Base-by-base conservation (phyloP, 1,284 basidiomycete species). In the Ustilago hordei region DNA sequence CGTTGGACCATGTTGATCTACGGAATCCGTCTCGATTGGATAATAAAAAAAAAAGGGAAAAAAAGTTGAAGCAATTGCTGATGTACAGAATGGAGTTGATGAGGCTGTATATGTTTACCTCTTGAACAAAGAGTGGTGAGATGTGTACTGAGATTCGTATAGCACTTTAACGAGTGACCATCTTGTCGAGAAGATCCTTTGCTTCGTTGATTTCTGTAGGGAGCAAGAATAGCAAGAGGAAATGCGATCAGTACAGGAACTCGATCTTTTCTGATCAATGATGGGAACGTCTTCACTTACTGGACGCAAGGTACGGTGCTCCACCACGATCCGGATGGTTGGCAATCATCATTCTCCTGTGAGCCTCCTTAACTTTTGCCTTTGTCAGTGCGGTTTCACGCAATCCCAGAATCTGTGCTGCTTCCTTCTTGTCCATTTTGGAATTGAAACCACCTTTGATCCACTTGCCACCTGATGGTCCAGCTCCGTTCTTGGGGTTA, bases 271-370 rank as follows among this genome's bases (percentile, higher is more conserved):
- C 6, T 45, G 9, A 5, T 45, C 13, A 11, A 48, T 35, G 13
- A 34, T 31, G 3, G n/a, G 39, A 13, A 36, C 12, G n/a, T n/a
- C 36, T 9, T 13, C 2, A 82, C 81, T 61, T 77, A 84, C 81
- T 98, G 84, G 94, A 95, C n/a, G 96, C 96, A 45, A 99, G 88
- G 87, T 96, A 98, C 1, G 96, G 96, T 12, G 94, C 93, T 36
- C 96, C 96, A 48, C 95, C 95, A 74, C 95, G 90, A 88, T 98
- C 95, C 17, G 96, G 96, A 87, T 98, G 95, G 87, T 98, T 98
- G 3, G 86, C 86, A 59, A 86, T 85, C 86, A 86, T 86, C 81
- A 86, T 86, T 17, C 81, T 74, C 31, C 86, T 67, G 63, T 86
- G 86, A 4, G 86, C 84, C 11, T 86, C 85, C 55, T 86, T 86